These are phyloP conservation scores for Phalaenopsis hybrid DNA, from an alignment of 116 monocot species.

Conservation along the genomic window DNA sequence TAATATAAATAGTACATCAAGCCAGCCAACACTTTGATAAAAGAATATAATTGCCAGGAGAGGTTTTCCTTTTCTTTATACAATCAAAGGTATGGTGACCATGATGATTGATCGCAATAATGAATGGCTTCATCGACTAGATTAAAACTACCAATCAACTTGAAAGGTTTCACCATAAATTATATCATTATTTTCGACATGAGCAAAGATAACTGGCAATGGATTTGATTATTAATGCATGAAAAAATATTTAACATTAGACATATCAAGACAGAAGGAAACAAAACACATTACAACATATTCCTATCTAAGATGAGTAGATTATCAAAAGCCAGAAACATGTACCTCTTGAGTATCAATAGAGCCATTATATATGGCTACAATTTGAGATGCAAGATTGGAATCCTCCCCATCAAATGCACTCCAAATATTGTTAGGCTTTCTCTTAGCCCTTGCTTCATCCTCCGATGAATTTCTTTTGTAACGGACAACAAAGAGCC, in stretches of 20 bases:
- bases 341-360: conserved; percentile 69
- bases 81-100: background rate
- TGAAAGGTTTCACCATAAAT: background rate
- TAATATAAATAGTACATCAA: background rate
- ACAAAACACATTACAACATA: background rate
- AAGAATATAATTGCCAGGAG: background rate
- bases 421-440: conserved; percentile 48
- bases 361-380: conserved; percentile 79
- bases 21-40: background rate
- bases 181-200: background rate
- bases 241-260: conserved; percentile 5
- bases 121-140: background rate
- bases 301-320: background rate
- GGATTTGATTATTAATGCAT: background rate
- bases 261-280: background rate
- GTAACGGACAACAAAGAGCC: conserved; percentile 71
- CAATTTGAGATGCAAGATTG: conserved; percentile 75
- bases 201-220: background rate
- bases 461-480: conserved; percentile 51
- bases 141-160: background rate
- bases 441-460: conserved; percentile 29
- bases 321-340: conserved; percentile 9
- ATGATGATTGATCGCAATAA: background rate
- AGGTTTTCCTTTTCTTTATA: background rate
- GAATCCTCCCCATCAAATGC: conserved; percentile 37